phyloP scores from a whole-genome alignment of 495 filamentous ascomycete genomes.

The Penicillium lagena region DNA sequence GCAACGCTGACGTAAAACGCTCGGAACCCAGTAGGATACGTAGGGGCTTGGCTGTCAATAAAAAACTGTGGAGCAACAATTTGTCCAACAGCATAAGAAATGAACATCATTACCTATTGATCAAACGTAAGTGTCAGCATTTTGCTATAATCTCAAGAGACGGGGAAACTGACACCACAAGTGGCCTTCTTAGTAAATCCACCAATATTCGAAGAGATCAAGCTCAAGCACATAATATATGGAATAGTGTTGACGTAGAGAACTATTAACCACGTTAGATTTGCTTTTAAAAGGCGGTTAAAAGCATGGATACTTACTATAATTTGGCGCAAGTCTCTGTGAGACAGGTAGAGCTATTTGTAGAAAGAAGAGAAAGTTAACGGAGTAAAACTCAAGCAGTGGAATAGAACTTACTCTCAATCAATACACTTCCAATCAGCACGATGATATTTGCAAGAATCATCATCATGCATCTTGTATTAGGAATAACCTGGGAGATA shows the following conservation, averaged over 20 bases:
- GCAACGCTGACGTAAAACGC: constrained; percentile 9
- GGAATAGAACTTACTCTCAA: background rate
- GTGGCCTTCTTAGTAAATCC: constrained; percentile 25
- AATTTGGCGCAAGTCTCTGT: too few species aligned
- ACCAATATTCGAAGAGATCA: constrained; percentile 21
- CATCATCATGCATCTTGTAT: constrained; percentile 2
- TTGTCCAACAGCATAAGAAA: constrained; percentile 21
- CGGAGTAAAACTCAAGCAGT: too few species aligned
- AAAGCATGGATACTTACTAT: too few species aligned
- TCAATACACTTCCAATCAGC: constrained; percentile 3
- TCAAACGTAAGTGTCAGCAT: too few species aligned
- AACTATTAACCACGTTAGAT: too few species aligned
- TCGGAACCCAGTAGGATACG: constrained; percentile 13
- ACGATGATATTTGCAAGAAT: constrained; percentile 1
- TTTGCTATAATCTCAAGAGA: too few species aligned
- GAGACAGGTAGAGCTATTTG: too few species aligned
- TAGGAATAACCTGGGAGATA: constrained; percentile 1
- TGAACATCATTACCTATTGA: constrained; percentile 14
- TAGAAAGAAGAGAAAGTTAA: too few species aligned
- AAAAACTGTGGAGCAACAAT: constrained; percentile 26
- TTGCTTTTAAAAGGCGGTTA: too few species aligned
- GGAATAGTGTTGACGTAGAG: constrained; percentile 1
- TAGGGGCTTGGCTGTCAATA: constrained; percentile 13
- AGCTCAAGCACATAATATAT: constrained; percentile 19
- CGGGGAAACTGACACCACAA: constrained; percentile 3